A percentile compares a stretch with the other conserved stretches of the same genome.
These are phyloP conservation scores for Dictyostelium purpureum DNA, from an alignment of 78 protist species.

Conservation along the genomic window DNA sequence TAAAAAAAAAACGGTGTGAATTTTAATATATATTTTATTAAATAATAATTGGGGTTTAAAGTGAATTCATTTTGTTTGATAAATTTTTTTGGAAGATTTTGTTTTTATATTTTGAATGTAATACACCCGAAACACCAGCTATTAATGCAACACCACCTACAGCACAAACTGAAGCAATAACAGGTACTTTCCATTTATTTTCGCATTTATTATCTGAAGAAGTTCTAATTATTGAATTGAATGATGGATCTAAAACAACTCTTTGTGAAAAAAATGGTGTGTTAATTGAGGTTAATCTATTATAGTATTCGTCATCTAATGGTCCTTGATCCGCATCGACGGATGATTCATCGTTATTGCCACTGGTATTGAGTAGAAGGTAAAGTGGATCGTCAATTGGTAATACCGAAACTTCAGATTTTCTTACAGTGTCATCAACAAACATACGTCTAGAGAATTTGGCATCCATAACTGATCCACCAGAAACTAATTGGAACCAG, in stretches of 20 bases:
- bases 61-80: too few species aligned
- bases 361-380: not conserved
- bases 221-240: not conserved
- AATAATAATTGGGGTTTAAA: too few species aligned
- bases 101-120: not conserved
- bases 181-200: conserved; percentile 46
- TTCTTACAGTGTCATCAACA: not conserved
- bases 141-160: conserved; percentile 24
- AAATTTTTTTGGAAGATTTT: too few species aligned
- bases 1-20: too few species aligned
- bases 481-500: not conserved
- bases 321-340: too few species aligned
- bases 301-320: too few species aligned
- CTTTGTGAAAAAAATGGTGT: not conserved
- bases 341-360: too few species aligned
- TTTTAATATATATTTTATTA: too few species aligned
- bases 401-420: not conserved
- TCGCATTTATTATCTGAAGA: too few species aligned
- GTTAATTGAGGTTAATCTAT: not conserved
- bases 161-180: not conserved
- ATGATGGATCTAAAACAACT: conserved; percentile 28
- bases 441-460: not conserved
- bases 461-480: not conserved
- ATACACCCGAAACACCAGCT: not conserved
- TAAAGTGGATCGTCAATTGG: conserved; percentile 12